Evolutionary conservation across 2,329 filamentous ascomycete genomes (phyloP).

Genomic region (Nothopassalora personata): DNA sequence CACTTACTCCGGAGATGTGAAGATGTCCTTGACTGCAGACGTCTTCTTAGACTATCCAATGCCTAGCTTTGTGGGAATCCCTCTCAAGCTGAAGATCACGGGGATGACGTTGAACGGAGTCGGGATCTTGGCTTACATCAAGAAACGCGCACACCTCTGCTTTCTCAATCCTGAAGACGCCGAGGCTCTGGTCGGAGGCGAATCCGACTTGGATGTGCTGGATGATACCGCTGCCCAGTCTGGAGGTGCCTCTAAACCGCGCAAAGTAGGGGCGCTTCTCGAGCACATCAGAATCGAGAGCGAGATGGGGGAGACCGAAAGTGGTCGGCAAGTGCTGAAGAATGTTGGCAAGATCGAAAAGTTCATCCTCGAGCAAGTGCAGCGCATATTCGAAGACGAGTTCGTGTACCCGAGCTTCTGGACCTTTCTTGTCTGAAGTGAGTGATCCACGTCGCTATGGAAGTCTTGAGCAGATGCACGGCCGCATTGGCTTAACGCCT

Average conservation of each 20-base stretch:
- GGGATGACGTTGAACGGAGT: slow-evolving; percentile 93
- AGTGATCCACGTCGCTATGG: neutral
- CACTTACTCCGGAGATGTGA: slow-evolving; percentile 80
- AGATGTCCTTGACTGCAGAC: slow-evolving; percentile 84
- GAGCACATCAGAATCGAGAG: slow-evolving; percentile 95
- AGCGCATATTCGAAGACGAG: slow-evolving; percentile 96
- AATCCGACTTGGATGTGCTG: slow-evolving; percentile 32
- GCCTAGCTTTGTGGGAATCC: slow-evolving; percentile 95
- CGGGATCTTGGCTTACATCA: slow-evolving; percentile 84
- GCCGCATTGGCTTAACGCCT: neutral
- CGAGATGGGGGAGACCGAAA: slow-evolving; percentile 89
- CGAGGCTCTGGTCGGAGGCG: slow-evolving; percentile 54
- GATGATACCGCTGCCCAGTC: slow-evolving; percentile 20
- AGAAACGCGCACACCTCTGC: slow-evolving; percentile 84
- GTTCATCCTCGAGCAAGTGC: slow-evolving; percentile 93
- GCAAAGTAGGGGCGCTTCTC: slow-evolving; percentile 61
- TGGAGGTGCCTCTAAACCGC: slow-evolving; percentile 5
- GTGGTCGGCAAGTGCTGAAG: slow-evolving; percentile 89
- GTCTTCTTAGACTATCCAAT: slow-evolving; percentile 97
- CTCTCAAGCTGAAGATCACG: slow-evolving; percentile 89
- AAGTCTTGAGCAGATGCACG: neutral
- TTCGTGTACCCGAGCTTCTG: slow-evolving; percentile 98
- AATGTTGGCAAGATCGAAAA: slow-evolving; percentile 98
- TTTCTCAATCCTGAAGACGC: slow-evolving; percentile 92
- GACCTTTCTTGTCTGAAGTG: slow-evolving; percentile 73